Base-by-base conservation (phyloP, 495 filamentous ascomycete genomes). In the Evansstolkia leycettana region DNA sequence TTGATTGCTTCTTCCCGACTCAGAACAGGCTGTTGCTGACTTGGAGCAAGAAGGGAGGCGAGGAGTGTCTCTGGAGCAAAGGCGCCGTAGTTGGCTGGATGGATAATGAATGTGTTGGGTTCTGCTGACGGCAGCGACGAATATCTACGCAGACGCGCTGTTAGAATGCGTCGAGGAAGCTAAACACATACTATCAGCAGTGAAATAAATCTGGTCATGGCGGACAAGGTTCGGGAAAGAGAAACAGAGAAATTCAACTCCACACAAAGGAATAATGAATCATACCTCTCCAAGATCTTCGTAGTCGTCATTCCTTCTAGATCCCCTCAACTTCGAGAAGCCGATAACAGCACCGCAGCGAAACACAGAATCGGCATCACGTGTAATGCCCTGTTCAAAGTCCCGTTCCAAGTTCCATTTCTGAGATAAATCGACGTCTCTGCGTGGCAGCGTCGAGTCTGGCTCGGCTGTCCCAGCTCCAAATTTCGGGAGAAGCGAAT, bases 21-120 rank as follows among this genome's bases (percentile, higher is more conserved):
- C 1, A 62, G 46, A n/a, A 38, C 17, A 3, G 36, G 43, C 3
- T 46, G 37, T 7, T 40, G 13, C 8, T 37, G 26, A 5, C 34
- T 33, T 17, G 37, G 13, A 15, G 31, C 38, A 31, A 57, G 46
- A 12, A 65, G 40, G 2, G 45, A 50, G 5, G 47, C 38, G 26
- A 84, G 67, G 33, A 93, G 57, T 9, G 65, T 74, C 51, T 85
- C 82, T 9, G 88, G 65, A 18, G 80, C 74, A 27, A 93, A 84
- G 2, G 80, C 84, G 28, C 83, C 75, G n/a, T 81, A 84, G 51
- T 83, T 89, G 19, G 76, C 75, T 1, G 83, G 86, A 56, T 93
- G 82, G 31, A 67, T 60, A 20, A 67, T 64, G 44, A 56, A 65
- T 13, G 51, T 45, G 26, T 36, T 51, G 34, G 51, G 39, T 17